A percentile compares a stretch with the other conserved stretches of the same genome.
These are phyloP conservation scores for Bisporella sp. DNA, from an alignment of 2,329 filamentous ascomycete genomes.

Conservation along the genomic window DNA sequence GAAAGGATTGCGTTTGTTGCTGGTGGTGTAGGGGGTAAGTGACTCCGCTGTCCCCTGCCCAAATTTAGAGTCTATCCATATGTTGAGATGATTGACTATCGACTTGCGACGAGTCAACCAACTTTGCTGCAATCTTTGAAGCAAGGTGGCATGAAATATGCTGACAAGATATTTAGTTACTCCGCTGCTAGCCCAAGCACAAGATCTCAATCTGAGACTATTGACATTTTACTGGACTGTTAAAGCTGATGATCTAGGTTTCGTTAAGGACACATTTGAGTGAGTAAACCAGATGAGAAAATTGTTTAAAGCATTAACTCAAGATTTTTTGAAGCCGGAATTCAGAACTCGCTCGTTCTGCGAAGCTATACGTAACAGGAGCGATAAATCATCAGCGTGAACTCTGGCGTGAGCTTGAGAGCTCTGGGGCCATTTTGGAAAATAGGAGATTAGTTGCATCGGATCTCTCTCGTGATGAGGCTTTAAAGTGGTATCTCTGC, in stretches of 20 bases:
- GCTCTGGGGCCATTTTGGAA: slow-evolving; percentile 28
- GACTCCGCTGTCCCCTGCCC: too few relatives aligned
- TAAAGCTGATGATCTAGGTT: slow-evolving; percentile 48
- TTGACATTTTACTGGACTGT: slow-evolving; percentile 65
- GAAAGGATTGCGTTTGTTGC: slow-evolving; percentile 55
- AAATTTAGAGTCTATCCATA: too few relatives aligned
- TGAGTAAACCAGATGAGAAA: slow-evolving; percentile 2
- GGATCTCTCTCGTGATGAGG: slow-evolving; percentile 35
- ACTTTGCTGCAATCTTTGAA: too few relatives aligned
- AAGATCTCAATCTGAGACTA: slow-evolving; percentile 36
- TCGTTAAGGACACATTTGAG: slow-evolving; percentile 54
- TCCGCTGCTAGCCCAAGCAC: slow-evolving; percentile 66
- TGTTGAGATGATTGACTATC: too few relatives aligned
- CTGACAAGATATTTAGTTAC: slow-evolving; percentile 45
- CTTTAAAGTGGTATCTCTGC: slow-evolving; percentile 51
- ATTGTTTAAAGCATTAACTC: too few relatives aligned
- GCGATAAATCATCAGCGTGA: slow-evolving; percentile 19
- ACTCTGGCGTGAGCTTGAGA: slow-evolving; percentile 23
- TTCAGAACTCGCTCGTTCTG: slow-evolving; percentile 41
- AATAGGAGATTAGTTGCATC: slow-evolving; percentile 37
- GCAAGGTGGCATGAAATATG: too few relatives aligned
- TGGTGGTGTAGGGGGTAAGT: slow-evolving; percentile 58
- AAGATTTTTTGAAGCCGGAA: slow-evolving; percentile 22
- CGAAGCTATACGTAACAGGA: slow-evolving; percentile 61
- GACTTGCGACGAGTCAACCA: too few relatives aligned